Conservation (phyloP, 2,329 filamentous ascomycete genomes). For the Byssochlamys sp. region DNA sequence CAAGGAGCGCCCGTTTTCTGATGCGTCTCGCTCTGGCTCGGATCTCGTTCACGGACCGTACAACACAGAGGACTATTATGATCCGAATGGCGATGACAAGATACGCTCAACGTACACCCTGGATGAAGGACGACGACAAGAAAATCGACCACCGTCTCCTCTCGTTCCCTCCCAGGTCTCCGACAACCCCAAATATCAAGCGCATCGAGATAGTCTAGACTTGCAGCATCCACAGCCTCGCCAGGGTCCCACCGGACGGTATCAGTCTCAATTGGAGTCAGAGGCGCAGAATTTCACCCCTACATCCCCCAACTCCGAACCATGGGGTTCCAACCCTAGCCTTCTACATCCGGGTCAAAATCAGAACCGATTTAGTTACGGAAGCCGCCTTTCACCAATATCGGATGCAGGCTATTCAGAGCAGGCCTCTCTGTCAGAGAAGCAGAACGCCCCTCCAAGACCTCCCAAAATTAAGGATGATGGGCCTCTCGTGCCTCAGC, state of each 20-base stretch:
- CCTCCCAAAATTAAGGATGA: conserved; percentile 48
- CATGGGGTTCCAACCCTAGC: conserved; percentile 37
- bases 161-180: conserved; percentile 51
- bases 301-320: conserved; percentile 34
- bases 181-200: conserved; percentile 54
- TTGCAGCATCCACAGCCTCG: conserved; percentile 57
- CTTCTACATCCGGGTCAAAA: conserved; percentile 18
- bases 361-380: conserved; percentile 27
- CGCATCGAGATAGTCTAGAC: conserved; percentile 54
- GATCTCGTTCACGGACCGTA: conserved; percentile 59
- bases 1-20: conserved; percentile 52
- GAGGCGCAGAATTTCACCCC: conserved; percentile 48
- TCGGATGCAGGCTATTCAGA: conserved; percentile 40
- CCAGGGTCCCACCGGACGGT: conserved; percentile 51
- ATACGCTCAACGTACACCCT: conserved; percentile 36
- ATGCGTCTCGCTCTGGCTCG: conserved; percentile 66
- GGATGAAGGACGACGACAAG: conserved; percentile 27
- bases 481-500: conserved; percentile 49
- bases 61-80: conserved; percentile 35
- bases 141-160: conserved; percentile 49
- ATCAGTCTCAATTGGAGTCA: conserved; percentile 52
- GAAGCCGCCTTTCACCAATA: conserved; percentile 36
- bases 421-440: conserved; percentile 23
- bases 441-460: conserved; percentile 36
- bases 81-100: conserved; percentile 37